Percentiles rank a stretch among this genome's conserved stretches.
These are phyloP conservation scores for Backusella parvicylindrica DNA, from an alignment of 192 early-diverging fungal species.

Conservation along the genomic window DNA sequence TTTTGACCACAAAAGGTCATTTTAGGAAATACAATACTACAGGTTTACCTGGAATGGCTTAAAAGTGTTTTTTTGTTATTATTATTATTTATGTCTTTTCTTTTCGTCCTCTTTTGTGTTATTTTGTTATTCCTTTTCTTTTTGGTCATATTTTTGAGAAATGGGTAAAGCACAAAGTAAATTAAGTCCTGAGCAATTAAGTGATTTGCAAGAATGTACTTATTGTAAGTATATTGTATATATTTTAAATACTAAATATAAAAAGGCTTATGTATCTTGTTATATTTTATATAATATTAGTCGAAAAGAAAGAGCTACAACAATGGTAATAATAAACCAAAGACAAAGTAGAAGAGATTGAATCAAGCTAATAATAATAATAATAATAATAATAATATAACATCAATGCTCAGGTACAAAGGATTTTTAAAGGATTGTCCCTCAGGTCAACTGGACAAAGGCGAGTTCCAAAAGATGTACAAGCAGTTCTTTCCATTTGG, in stretches of 20 bases:
- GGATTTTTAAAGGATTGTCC: slow-evolving; percentile 94
- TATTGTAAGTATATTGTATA: slow-evolving; percentile 61
- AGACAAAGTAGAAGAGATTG: background rate
- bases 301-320: slow-evolving; percentile 92
- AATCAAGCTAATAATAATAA: background rate
- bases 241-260: no score
- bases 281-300: slow-evolving; percentile 19
- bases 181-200: slow-evolving; percentile 70
- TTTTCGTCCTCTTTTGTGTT: background rate
- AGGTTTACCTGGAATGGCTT: no score
- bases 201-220: slow-evolving; percentile 73
- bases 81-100: background rate
- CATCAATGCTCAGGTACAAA: slow-evolving; percentile 75
- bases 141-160: background rate
- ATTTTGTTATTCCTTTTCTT: background rate
- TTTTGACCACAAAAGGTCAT: background rate
- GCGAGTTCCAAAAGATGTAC: slow-evolving; percentile 89
- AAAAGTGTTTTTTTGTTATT: background rate
- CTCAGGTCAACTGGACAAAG: slow-evolving; percentile 73
- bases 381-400: no score
- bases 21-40: no score
- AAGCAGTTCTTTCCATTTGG: slow-evolving; percentile 97
- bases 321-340: slow-evolving; percentile 63
- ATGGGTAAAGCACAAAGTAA: slow-evolving; percentile 91
- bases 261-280: no score